Base-by-base conservation (phyloP, 2,329 filamentous ascomycete genomes). In the Aspergillus tanneri region DNA sequence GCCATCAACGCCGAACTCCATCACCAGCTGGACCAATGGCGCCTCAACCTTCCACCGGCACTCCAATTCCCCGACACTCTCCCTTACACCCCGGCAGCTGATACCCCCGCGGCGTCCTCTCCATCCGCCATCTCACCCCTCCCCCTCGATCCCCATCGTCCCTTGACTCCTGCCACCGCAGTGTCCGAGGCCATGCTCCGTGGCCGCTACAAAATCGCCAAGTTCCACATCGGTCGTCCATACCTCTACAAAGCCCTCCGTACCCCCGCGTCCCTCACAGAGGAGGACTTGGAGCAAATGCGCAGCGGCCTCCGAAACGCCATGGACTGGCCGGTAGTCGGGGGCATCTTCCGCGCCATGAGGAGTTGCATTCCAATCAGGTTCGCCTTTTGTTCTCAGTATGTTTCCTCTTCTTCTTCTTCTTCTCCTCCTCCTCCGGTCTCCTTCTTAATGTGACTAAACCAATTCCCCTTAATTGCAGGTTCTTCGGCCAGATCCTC, bases 1-100 rank as follows among this genome's bases (percentile, higher is more conserved):
- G 71, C 71, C 6, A 66, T 81, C 42, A 77, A 76, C 18, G 65
- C 72, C 24, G 78, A 81, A 58, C 73, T 80, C 49, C 71, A 75
- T 41, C 77, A 80, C 59, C 78, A 81, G 60, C 72, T 80, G 14
- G 77, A 79, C 56, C 76, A 79, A 58, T 81, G 78, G 78, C 75
- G 77, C 21, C 66, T 61, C 4, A 78, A 79, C 45, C 72, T 80
- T 11, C 77, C 78, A 8, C 53, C 69, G 12, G 63, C 71, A 6
- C 68, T 79, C 14, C 74, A 77, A 47, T 78, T 77, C 52, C 60
- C 67, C 11, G 70, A 75, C 37, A 42, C 53, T 30, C 50, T 50
- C 40, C 23, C 56, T 57, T 23, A 54, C 16, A 63, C 55, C 40
- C 60, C 57, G 19, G 49, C 36, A 30, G 53, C 57, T 2, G 47